Percentiles rank a stretch among this genome's conserved stretches.
phyloP scores from a whole-genome alignment of 169 alveolate genomes.

The Plasmodium vivax region DNA sequence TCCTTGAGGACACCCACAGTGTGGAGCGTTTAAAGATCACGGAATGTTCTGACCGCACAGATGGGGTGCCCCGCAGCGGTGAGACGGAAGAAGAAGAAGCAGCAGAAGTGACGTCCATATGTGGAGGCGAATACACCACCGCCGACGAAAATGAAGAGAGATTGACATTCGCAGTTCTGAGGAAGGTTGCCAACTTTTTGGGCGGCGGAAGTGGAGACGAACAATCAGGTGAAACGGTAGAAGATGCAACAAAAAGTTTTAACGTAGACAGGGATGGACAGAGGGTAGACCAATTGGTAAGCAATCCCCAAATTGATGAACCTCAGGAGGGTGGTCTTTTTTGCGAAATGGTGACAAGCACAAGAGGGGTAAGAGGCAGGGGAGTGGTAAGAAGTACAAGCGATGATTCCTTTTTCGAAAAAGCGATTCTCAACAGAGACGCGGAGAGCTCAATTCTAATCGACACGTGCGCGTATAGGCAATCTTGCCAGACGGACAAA shows the following conservation, averaged over 20 bases:
- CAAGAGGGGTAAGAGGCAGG: background rate
- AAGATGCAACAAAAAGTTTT: background rate
- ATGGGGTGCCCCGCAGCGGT: background rate
- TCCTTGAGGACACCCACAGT: background rate
- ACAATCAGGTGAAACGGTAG: background rate
- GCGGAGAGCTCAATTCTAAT: background rate
- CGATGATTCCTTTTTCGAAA: slow-evolving; percentile 33
- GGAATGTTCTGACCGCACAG: background rate
- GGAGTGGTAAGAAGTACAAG: background rate
- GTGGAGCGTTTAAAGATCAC: background rate
- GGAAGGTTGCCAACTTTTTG: background rate
- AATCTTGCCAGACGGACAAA: background rate
- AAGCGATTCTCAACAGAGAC: background rate
- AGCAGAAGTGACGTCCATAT: background rate
- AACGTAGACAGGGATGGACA: background rate
- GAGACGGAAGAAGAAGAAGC: background rate
- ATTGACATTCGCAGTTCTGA: background rate
- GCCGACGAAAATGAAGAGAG: background rate
- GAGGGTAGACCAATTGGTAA: background rate
- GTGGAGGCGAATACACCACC: background rate
- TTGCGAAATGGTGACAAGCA: background rate
- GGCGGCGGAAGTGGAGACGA: background rate
- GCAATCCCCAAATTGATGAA: background rate
- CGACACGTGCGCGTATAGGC: background rate
- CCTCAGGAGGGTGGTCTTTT: background rate